These are phyloP conservation scores for Camelina neglecta DNA, from an alignment of 345 rosid genomes.

Conservation along the genomic window DNA sequence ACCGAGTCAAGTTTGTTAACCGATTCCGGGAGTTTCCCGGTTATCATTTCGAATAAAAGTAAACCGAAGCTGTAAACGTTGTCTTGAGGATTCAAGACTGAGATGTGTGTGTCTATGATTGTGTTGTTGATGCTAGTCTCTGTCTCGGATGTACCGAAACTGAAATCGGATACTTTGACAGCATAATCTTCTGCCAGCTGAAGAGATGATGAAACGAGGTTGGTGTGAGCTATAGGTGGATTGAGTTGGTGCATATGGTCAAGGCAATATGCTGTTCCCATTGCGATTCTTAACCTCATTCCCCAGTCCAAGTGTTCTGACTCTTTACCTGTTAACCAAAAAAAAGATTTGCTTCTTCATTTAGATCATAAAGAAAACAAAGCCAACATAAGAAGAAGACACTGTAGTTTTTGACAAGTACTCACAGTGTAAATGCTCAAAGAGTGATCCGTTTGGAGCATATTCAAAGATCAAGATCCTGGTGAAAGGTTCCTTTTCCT, in stretches of 20 bases:
- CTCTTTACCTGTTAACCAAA: conserved; percentile 68
- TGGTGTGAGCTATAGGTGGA: conserved; percentile 70
- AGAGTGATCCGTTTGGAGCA: conserved; percentile 93
- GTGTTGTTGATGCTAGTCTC: conserved; percentile 36
- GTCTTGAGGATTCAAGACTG: conserved; percentile 42
- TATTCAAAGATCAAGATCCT: conserved; percentile 98
- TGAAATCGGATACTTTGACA: conserved; percentile 74
- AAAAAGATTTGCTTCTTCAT: neutral
- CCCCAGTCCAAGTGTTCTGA: conserved; percentile 90
- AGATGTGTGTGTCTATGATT: conserved; percentile 39
- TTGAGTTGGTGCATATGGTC: conserved; percentile 79
- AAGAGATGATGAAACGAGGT: conserved; percentile 68
- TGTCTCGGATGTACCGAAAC: conserved; percentile 61
- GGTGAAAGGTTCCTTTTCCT: conserved; percentile 84
- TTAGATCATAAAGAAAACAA: neutral
- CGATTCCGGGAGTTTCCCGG: conserved; percentile 65
- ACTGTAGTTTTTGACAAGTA: conserved; percentile 5
- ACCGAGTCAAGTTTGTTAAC: conserved; percentile 51
- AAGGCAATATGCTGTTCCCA: conserved; percentile 89
- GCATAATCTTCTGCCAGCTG: conserved; percentile 91
- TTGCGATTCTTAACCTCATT: conserved; percentile 78
- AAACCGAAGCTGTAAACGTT: conserved; percentile 81
- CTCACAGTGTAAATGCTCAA: conserved; percentile 87
- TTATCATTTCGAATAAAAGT: conserved; percentile 73
- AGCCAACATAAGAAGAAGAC: neutral